Evolutionary conservation across 768 basidiomycete species (phyloP).

Genomic region (Suillus decipiens): DNA sequence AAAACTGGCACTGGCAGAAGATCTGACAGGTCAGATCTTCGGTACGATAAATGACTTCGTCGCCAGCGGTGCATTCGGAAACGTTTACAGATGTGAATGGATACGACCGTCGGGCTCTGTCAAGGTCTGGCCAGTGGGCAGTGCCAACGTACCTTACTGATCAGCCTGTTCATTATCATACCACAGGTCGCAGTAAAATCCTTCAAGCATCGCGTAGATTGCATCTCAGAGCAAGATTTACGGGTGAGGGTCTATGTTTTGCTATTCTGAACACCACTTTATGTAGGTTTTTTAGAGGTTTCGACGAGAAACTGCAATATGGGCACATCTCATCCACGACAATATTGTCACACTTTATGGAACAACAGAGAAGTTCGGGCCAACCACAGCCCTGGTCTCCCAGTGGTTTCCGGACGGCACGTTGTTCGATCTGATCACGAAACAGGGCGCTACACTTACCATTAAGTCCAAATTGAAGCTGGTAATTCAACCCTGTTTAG

Average conservation of each 20-base stretch:
- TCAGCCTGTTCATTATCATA: too few species aligned
- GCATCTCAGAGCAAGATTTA: not conserved
- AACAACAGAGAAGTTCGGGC: slow-evolving; percentile 12
- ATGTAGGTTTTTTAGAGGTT: slow-evolving; percentile 12
- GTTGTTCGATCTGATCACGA: not conserved
- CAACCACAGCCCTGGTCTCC: slow-evolving; percentile 1
- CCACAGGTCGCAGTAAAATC: slow-evolving; percentile 8
- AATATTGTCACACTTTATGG: slow-evolving; percentile 24
- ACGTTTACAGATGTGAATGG: slow-evolving; percentile 7
- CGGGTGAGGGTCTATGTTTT: not conserved
- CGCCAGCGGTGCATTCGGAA: not conserved
- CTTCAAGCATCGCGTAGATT: not conserved
- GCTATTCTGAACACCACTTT: not conserved
- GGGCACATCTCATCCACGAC: slow-evolving; percentile 20
- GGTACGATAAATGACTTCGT: not conserved
- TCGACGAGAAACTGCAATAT: slow-evolving; percentile 21
- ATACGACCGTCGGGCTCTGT: not conserved
- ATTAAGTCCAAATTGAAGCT: not conserved
- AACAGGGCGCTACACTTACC: not conserved
- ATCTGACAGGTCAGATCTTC: slow-evolving; percentile 4
- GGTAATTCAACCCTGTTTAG: not conserved
- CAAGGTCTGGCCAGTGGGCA: not conserved
- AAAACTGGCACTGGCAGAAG: not conserved
- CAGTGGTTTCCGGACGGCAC: slow-evolving; percentile 6
- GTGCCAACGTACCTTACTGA: not conserved